A percentile compares a stretch with the other conserved stretches of the same genome.
phyloP scores from a whole-genome alignment of 1,284 basidiomycete genomes.

The Ustilago trichophora region DNA sequence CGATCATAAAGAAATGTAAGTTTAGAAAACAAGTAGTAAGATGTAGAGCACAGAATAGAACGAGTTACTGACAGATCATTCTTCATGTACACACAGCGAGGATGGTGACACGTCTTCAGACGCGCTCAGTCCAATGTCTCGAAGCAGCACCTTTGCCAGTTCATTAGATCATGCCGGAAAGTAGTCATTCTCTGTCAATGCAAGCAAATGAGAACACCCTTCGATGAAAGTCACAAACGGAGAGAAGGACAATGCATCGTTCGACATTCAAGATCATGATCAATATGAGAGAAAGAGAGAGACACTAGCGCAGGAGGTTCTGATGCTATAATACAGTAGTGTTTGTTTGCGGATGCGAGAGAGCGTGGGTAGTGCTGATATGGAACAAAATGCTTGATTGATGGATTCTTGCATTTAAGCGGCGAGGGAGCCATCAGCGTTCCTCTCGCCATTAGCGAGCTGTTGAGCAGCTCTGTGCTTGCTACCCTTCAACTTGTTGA shows the following conservation, averaged over 20 bases:
- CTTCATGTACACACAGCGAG: neutral
- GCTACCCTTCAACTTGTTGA: conserved; percentile 45
- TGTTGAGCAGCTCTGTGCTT: conserved; percentile 43
- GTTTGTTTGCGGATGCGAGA: too few relatives aligned
- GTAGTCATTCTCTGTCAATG: neutral
- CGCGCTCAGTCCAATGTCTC: conserved; percentile 10
- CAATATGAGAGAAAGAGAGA: too few relatives aligned
- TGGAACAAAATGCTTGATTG: too few relatives aligned
- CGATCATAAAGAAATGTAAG: conserved; percentile 23
- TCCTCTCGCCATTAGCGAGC: conserved; percentile 24
- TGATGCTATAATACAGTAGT: too few relatives aligned
- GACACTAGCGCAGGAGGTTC: too few relatives aligned
- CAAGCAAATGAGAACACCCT: neutral
- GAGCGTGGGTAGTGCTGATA: too few relatives aligned
- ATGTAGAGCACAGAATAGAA: too few relatives aligned
- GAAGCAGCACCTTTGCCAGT: conserved; percentile 9
- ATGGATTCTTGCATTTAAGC: too few relatives aligned
- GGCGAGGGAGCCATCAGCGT: conserved; percentile 20
- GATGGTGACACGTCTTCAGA: conserved; percentile 31
- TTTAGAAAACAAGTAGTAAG: neutral
- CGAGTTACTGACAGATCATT: neutral
- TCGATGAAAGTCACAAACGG: too few relatives aligned
- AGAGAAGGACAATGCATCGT: neutral
- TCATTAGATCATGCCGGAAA: neutral
- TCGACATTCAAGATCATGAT: neutral